Evolutionary conservation across 257 asterid genomes (phyloP), one percentile per base, ranked within the genome.

Genomic region (Dorcoceras hygrometricum): DNA sequence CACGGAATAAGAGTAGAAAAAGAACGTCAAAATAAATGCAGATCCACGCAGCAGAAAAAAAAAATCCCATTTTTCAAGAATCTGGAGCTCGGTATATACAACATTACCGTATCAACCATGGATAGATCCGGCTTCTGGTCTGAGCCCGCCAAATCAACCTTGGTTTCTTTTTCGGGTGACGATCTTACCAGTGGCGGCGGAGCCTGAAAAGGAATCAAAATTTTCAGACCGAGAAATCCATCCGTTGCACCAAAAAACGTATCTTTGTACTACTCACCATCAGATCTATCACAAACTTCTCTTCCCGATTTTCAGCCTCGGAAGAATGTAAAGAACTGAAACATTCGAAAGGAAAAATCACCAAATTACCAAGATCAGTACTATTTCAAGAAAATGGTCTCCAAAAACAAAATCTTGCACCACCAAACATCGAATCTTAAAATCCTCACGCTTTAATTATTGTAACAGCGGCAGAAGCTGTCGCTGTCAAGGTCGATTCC

Each of bases 221-320:
- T 3, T 71, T 65, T 66, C 69, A 54, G 54, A 27, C 59, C 31
- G 57, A 56, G 3, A 29, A 55, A 43, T 6, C 25, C 28, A 70
- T 59, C 29, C 8, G 31, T 31, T 57, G 2, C 28, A 65, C 27
- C 19, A 28, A 53, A 75, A 53, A 43, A 10, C 25, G 27, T 2
- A 19, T 56, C 48, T 60, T 46, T 16, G 39, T 29, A 50, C 89
- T 29, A 50, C 89, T 72, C 86, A 93, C 99, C 99, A 90, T 92
- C 73, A 90, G 96, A 89, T 94, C 97, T 81, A 94, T 90, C 76
- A 86, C 88, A 56, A 88, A 88, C 82, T 90, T 94, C 28, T 86
- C 95, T 63, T 82, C 90, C 79, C 80, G 81, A 27, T 31, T 78
- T 67, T 79, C 88, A 72, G 65, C 72, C 69, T 57, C 91, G 46